These are phyloP conservation scores for Fagopyrum homotropicum DNA, from an alignment of 148 eudicot species.

Conservation along the genomic window DNA sequence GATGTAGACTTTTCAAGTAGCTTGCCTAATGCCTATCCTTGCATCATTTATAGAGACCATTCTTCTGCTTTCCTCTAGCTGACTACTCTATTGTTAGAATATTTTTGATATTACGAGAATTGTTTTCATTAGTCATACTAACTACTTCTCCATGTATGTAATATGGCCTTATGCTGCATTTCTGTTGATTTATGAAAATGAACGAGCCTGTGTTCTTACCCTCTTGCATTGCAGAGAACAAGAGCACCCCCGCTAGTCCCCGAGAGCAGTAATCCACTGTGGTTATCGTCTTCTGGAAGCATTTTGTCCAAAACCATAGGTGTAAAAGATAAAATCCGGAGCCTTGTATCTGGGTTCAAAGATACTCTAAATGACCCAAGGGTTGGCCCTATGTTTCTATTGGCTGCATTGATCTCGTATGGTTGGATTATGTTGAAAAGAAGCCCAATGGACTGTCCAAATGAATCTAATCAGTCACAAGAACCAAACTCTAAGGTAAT, in stretches of 20 bases:
- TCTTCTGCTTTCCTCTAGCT: not conserved
- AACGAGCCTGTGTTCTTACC: no score
- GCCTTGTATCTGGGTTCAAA: conserved; percentile 21
- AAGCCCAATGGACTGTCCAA: conserved; percentile 37
- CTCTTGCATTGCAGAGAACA: conserved; percentile 46
- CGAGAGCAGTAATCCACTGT: conserved; percentile 57
- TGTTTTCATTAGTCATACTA: not conserved
- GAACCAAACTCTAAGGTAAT: conserved; percentile 35
- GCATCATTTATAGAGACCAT: not conserved
- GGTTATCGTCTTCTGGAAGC: conserved; percentile 50
- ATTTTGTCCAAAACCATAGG: conserved; percentile 44
- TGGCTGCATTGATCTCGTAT: conserved; percentile 71
- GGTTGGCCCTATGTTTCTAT: conserved; percentile 74
- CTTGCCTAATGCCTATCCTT: not conserved
- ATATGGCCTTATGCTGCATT: not conserved
- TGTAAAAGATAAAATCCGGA: conserved; percentile 37
- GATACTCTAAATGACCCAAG: conserved; percentile 60
- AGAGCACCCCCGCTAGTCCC: conserved; percentile 75
- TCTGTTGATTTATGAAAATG: conserved; percentile 3
- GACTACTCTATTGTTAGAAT: not conserved
- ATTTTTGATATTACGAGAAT: not conserved
- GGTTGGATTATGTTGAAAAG: conserved; percentile 68
- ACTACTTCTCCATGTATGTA: no score
- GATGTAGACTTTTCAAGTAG: not conserved
- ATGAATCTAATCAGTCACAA: conserved; percentile 26